These are phyloP conservation scores for Dactylonectria estremocensis DNA, from an alignment of 2,329 filamentous ascomycete genomes.

Conservation along the genomic window DNA sequence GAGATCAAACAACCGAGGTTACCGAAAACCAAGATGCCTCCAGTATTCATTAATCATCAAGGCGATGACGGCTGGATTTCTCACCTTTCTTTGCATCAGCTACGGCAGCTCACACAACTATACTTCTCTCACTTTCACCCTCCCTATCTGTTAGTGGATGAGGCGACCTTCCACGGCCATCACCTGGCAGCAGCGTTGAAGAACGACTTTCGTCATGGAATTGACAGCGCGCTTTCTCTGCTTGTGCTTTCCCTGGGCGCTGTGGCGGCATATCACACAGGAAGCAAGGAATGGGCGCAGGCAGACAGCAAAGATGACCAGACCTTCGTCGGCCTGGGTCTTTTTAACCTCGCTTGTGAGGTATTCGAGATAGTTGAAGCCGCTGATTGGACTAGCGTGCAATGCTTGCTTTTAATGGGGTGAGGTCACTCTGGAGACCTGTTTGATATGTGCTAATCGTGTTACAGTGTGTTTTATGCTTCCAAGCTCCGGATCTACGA, in stretches of 20 bases:
- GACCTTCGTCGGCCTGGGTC: neutral
- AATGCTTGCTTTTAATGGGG: conserved; percentile 36
- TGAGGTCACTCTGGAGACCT: neutral
- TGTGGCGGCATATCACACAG: conserved; percentile 24
- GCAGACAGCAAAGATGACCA: conserved; percentile 12
- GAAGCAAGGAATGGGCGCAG: conserved; percentile 19
- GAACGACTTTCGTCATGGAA: conserved; percentile 16
- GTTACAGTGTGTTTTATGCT: conserved; percentile 29
- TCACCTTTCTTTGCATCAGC: conserved; percentile 24
- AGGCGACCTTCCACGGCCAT: conserved; percentile 26
- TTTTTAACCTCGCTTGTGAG: conserved; percentile 30
- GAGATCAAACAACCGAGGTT: conserved; percentile 29
- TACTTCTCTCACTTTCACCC: conserved; percentile 37
- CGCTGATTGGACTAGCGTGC: conserved; percentile 30
- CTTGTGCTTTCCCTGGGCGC: conserved; percentile 26
- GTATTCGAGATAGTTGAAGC: conserved; percentile 27
- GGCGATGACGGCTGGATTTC: conserved; percentile 25
- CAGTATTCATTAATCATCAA: neutral
- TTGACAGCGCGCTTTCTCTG: conserved; percentile 21
- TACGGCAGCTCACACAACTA: conserved; percentile 21
- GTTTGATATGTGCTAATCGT: neutral
- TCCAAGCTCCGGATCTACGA: conserved; percentile 34
- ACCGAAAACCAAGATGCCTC: conserved; percentile 14
- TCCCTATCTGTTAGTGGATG: conserved; percentile 30
- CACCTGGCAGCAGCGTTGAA: conserved; percentile 4